Percentiles rank a stretch among this genome's conserved stretches.
Conservation (phyloP, 164 flowering plant species). For the Liriodendron chinense region DNA sequence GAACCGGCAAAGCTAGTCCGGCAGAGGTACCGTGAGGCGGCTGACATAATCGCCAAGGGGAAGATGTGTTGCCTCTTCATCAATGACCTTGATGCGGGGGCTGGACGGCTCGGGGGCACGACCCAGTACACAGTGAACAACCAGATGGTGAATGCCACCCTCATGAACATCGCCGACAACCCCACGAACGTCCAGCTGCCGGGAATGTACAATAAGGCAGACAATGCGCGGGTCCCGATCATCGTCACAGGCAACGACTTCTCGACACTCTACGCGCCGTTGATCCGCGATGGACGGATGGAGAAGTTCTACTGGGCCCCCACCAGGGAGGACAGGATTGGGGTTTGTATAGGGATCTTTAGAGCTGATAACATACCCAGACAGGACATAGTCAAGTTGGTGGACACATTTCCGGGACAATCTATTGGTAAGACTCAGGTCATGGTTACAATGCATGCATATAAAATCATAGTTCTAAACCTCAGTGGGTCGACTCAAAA, state of each 20-base stretch:
- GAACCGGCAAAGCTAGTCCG: conserved; percentile 46
- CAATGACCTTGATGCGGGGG: conserved; percentile 55
- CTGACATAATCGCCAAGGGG: conserved; percentile 41
- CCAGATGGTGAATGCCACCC: conserved; percentile 57
- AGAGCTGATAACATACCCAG: conserved; percentile 28
- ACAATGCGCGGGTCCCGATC: conserved; percentile 43
- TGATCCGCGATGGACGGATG: conserved; percentile 55
- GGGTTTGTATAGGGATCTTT: conserved; percentile 46
- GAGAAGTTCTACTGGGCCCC: conserved; percentile 61
- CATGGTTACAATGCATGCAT: background rate
- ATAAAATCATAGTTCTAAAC: too few species aligned
- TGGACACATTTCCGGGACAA: conserved; percentile 47
- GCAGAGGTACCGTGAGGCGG: conserved; percentile 51
- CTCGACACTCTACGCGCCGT: conserved; percentile 52
- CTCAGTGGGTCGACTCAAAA: too few species aligned
- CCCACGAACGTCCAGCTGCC: conserved; percentile 54
- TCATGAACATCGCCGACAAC: conserved; percentile 57
- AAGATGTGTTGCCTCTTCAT: conserved; percentile 51
- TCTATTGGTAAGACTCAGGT: conserved; percentile 33
- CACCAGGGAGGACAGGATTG: conserved; percentile 42
- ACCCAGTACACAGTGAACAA: conserved; percentile 56
- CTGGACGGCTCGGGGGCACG: conserved; percentile 45
- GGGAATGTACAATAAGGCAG: conserved; percentile 53
- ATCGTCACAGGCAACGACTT: conserved; percentile 52
- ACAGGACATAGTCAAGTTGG: conserved; percentile 33